Base-by-base conservation (phyloP, 2,329 filamentous ascomycete genomes). In the Nigrospora sphaerica region DNA sequence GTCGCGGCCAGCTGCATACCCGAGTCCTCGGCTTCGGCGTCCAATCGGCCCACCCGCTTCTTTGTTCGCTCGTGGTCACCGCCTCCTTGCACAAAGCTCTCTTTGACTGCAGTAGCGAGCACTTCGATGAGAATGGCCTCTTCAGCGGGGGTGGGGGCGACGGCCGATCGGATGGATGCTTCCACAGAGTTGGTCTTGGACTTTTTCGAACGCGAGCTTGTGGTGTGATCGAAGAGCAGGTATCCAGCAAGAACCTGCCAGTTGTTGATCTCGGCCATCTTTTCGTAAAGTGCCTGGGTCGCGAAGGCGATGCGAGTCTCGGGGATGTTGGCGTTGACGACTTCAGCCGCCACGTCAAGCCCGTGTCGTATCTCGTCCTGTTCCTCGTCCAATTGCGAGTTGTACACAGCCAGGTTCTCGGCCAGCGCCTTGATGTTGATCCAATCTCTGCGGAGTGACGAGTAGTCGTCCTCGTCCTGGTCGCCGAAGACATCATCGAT, bases 191-290 rank as follows among this genome's bases (percentile, higher is more conserved):
- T 77, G 11, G 70, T 71, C 41, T 77, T 75, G 3, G 75, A 68
- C 19, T 60, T 77, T 64, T 66, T 82, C 70, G 67, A 61, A 52
- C 68, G 77, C 13, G 75, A 69, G 60, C 78, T 81, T 1, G 75
- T 76, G 0, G 90, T 93, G 64, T 97, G 91, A 58, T 98, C 93
- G 61, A 88, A 95, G 2, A 98, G 73, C 7, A 98, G 77, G 63
- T 96, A 98, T 14, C 90, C 90, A 23, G 90, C 86, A 47, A 98
- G 68, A 5, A 86, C 77, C 60, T 95, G 88, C 93, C 93, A 98
- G 47, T 90, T 83, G 54, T 82, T 80, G 31, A 96, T 77, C 56
- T 93, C 88, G 1, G 81, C 74, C 49, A 96, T 79, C 55, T 86
- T 85, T 52, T 93, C 87, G 57, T 88, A 95, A 5, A 97, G 75